Base-by-base conservation (phyloP, 306 rosid species). In the Vachellia collinsii region DNA sequence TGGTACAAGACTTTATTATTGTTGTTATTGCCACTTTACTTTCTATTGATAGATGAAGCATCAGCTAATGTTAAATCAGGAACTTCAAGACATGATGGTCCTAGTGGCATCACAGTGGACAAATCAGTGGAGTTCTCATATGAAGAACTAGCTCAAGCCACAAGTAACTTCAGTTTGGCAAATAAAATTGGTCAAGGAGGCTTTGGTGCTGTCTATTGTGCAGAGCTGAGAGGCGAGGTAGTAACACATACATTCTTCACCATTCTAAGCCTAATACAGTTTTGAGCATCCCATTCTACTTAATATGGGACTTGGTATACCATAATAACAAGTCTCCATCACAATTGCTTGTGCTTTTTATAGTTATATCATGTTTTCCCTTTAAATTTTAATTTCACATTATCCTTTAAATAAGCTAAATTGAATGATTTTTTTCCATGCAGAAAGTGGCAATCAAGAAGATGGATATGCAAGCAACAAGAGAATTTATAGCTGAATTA, bases 181-280 rank as follows among this genome's bases (percentile, higher is more conserved):
- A 88, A 91, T 77, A 93, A 91, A 87, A 95, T 95, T 61, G 99
- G 99, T 47, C 88, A 91, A 88, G 99, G 99, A 58, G 98, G 98
- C 81, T 95, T 95, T 66, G 99, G 98, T 37, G 83, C 93, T 56
- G 99, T 95, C 75, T 95, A 91, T 81, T 95, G 88, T 85, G 99
- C 99, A 29, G 98, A 95, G 77, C 84, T 95, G 86, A 91, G 98
- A 90, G 99, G 99, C 82, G 97, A 95, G 99, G 99, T 95, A 81
- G 96, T 90, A 68, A 38, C 59, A 44, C 75, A 72, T 64, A 53
- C 79, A 54, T 76, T 12, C 34, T 29, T 29, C 34, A 29, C 34
- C 34, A 29, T 29, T 29, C 1, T 2, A 29, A 29, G 34, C 2
- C 34, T 29, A 2, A 29, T 29, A 29, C 34, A 0, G 1, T 2